Evolutionary conservation across 2,329 filamentous ascomycete species (phyloP), one percentile per base, ranked within the genome.

Genomic region (Fusarium siculi): DNA sequence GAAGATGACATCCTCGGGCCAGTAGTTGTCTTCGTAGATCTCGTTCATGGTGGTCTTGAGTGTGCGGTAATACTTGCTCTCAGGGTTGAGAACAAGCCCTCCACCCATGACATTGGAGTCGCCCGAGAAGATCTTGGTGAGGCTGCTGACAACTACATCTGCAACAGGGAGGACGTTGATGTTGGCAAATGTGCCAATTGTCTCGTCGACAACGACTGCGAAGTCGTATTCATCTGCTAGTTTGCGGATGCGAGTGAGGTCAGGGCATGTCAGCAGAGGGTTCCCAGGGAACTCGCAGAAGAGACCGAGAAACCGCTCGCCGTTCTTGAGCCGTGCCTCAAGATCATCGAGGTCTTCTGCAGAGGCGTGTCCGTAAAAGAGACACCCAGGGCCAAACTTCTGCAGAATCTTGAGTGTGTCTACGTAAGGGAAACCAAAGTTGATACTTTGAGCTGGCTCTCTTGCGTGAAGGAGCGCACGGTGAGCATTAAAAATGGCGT

Each of bases 31-130:
- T 82, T 97, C 93, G 80, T 93, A 96, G 47, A 93, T 89, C 14
- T 82, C 80, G 9, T 84, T 82, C 80, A 93, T 89, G n/a, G 87
- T 86, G 9, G 85, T 79, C 79, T 94, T 96, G n/a, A 99, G 82
- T 1, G 83, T 76, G 6, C 80, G 62, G 81, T 97, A 97, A 82
- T 92, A 93, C 50, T 84, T 89, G n/a, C 91, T 86, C 63, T 91
- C 88, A 1, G 89, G 89, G 77, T 92, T 92, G 50, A 92, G 80
- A 60, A 92, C 89, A 50, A 87, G 84, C 73, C 92, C 93, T 63
- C 96, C 96, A 66, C 95, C 96, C 96, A 98, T 98, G 74, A 99
- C 96, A 81, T 99, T 98, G 81, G 94, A 96, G 82, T 98, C 96
- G 56, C 96, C 96, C 63, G 94, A 97, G 84, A 99, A 99, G 60